These are phyloP conservation scores for Yamadazyma spencermartinsiae DNA, from an alignment of 1,139 yeast genomes.

Conservation along the genomic window DNA sequence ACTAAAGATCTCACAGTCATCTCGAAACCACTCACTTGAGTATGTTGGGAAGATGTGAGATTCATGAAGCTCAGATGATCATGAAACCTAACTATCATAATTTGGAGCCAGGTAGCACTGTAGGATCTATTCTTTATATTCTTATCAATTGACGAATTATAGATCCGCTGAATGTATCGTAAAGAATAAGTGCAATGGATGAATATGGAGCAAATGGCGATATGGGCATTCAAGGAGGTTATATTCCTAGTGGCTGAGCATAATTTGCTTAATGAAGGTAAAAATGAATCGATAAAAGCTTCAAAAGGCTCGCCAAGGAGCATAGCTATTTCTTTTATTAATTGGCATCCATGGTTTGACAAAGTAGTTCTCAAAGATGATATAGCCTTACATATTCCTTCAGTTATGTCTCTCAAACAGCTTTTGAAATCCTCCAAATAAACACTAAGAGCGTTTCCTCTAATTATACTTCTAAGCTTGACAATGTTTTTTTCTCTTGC, in stretches of 20 bases:
- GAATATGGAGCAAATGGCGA: slow-evolving; percentile 63
- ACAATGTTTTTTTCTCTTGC: slow-evolving; percentile 63
- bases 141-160: slow-evolving; percentile 61
- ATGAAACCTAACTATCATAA: slow-evolving; percentile 50
- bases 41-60: slow-evolving; percentile 7
- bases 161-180: slow-evolving; percentile 56
- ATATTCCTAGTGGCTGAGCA: slow-evolving; percentile 79
- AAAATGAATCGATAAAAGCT: slow-evolving; percentile 57
- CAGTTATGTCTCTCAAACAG: slow-evolving; percentile 47
- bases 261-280: slow-evolving; percentile 59
- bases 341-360: slow-evolving; percentile 71
- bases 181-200: slow-evolving; percentile 53
- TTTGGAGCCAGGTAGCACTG: slow-evolving; percentile 70
- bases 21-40: slow-evolving; percentile 36
- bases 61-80: slow-evolving; percentile 14
- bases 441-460: slow-evolving; percentile 51
- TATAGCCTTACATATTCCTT: slow-evolving; percentile 68
- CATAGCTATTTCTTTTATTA: slow-evolving; percentile 72
- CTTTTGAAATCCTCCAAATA: slow-evolving; percentile 45
- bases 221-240: slow-evolving; percentile 73
- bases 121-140: slow-evolving; percentile 68
- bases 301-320: slow-evolving; percentile 55
- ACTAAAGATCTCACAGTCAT: slow-evolving; percentile 51
- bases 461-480: slow-evolving; percentile 55
- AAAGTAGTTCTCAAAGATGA: slow-evolving; percentile 82